phyloP scores from a whole-genome alignment of 2,329 filamentous ascomycete genomes.

The Scopulariopsis brevicaulis region DNA sequence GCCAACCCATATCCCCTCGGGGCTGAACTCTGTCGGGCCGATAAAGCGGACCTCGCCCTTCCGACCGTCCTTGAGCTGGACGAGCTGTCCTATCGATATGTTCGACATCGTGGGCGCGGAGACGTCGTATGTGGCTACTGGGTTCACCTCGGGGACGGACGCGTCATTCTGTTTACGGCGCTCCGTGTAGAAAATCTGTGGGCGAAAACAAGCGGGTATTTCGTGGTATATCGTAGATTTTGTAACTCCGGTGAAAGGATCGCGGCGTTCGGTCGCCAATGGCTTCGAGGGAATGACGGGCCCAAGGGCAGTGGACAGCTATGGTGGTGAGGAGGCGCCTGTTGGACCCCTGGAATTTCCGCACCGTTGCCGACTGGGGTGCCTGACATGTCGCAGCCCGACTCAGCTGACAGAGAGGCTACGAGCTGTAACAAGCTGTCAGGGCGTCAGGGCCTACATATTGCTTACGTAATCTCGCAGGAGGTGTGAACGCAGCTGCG shows the following conservation, averaged over 20 bases:
- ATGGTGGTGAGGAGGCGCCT: background rate
- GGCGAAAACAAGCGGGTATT: background rate
- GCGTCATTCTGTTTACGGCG: background rate
- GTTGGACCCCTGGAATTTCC: background rate
- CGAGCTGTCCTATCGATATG: constrained; percentile 56
- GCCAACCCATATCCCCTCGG: constrained; percentile 72
- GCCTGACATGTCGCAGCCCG: no score
- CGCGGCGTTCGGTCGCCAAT: background rate
- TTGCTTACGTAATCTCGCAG: no score
- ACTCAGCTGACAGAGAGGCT: no score
- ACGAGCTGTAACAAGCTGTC: no score
- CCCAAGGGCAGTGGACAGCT: background rate
- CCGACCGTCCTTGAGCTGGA: constrained; percentile 70
- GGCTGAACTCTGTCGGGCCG: constrained; percentile 67
- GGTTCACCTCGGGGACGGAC: background rate
- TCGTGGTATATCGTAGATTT: background rate
- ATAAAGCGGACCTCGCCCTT: constrained; percentile 70
- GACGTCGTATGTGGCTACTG: background rate
- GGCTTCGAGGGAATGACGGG: background rate
- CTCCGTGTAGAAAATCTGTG: background rate
- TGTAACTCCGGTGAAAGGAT: background rate
- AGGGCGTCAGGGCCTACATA: no score
- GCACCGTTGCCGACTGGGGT: no score
- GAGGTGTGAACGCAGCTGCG: no score
- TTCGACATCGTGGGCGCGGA: constrained; percentile 36